phyloP scores from a whole-genome alignment of 208 protist species.

The Crithidia thermophila region DNA sequence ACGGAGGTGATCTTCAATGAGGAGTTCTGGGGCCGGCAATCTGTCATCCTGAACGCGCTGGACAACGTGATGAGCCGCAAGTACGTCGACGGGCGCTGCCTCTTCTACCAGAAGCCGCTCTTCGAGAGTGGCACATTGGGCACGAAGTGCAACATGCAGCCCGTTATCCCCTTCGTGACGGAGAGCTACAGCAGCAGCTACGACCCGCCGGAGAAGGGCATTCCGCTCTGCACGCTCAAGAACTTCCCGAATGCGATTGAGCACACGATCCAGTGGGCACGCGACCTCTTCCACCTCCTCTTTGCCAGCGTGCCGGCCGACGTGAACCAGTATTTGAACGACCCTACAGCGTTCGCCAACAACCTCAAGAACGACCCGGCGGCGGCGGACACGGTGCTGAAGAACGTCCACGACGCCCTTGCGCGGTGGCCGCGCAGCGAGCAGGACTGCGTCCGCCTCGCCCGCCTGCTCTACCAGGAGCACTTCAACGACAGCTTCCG shows the following conservation, averaged over 20 bases:
- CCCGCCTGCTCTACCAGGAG: constrained; percentile 95
- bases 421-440: constrained; percentile 80
- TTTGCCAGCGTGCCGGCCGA: constrained; percentile 77
- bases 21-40: constrained; percentile 95
- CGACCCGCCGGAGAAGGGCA: constrained; percentile 98
- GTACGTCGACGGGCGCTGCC: constrained; percentile 96
- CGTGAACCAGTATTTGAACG: constrained; percentile 87
- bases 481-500: constrained; percentile 96
- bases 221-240: constrained; percentile 99
- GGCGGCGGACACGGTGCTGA: constrained; percentile 57
- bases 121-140: constrained; percentile 99
- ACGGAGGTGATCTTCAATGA: constrained; percentile 97
- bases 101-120: constrained; percentile 97
- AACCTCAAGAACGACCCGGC: constrained; percentile 77
- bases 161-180: constrained; percentile 97
- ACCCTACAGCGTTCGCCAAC: constrained; percentile 65
- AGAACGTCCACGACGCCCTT: constrained; percentile 77
- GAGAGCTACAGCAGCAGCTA: constrained; percentile 98
- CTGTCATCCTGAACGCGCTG: constrained; percentile 98
- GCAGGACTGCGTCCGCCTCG: constrained; percentile 95
- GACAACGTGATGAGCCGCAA: constrained; percentile 98
- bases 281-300: constrained; percentile 91
- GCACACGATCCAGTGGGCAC: constrained; percentile 98
- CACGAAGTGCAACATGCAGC: constrained; percentile 98
- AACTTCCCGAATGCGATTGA: constrained; percentile 99